Evolutionary conservation across 306 rosid genomes (phyloP).

Genomic region (Cercis canadensis): DNA sequence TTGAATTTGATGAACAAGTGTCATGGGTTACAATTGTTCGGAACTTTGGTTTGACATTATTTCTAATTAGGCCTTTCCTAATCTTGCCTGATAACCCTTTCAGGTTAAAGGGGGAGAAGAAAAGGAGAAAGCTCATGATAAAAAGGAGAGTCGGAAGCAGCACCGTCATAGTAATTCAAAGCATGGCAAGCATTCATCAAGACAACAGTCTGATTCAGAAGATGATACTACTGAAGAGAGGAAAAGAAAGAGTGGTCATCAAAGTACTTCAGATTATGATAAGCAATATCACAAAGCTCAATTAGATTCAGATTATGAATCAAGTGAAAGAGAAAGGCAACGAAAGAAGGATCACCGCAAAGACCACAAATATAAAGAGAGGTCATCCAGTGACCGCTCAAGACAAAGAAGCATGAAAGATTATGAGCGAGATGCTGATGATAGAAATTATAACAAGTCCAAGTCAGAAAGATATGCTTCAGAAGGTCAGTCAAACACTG

Average conservation of each 20-base stretch:
- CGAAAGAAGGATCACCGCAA: constrained; percentile 22
- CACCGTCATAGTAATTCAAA: constrained; percentile 64
- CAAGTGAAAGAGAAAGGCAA: neutral
- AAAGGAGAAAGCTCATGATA: constrained; percentile 51
- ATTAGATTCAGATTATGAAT: neutral
- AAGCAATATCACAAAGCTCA: neutral
- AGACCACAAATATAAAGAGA: constrained; percentile 39
- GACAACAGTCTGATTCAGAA: constrained; percentile 54
- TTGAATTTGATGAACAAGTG: constrained; percentile 13
- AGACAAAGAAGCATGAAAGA: constrained; percentile 45
- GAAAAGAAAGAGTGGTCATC: constrained; percentile 44
- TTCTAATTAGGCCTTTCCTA: constrained; percentile 17
- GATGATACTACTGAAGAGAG: constrained; percentile 50
- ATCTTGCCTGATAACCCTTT: constrained; percentile 21
- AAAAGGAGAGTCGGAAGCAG: constrained; percentile 66
- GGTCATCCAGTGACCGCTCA: constrained; percentile 43
- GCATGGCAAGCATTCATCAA: constrained; percentile 45
- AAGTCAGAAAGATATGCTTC: constrained; percentile 48
- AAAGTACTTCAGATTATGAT: constrained; percentile 38
- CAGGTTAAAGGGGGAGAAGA: constrained; percentile 60
- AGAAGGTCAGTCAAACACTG: constrained; percentile 43
- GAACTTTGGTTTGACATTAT: constrained; percentile 23
- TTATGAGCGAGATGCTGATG: constrained; percentile 36
- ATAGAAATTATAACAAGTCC: constrained; percentile 53
- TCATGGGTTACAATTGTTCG: neutral